These are phyloP conservation scores for Scedosporium minutisporum DNA, from an alignment of 2,329 filamentous ascomycete genomes.

Conservation along the genomic window DNA sequence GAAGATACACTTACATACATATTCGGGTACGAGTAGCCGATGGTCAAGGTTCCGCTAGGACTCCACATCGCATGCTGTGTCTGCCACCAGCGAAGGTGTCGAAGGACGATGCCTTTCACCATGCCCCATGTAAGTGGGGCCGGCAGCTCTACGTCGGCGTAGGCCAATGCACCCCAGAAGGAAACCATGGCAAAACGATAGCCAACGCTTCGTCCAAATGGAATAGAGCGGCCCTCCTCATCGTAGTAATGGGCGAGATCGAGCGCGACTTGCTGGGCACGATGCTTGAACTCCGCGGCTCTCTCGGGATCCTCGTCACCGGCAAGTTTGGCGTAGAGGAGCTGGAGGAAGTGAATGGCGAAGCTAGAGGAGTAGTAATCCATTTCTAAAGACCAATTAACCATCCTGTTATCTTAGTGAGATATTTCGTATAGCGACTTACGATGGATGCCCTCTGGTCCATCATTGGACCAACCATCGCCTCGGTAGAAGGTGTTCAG, in stretches of 20 bases:
- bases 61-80: constrained; percentile 67
- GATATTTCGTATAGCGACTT: constrained; percentile 13
- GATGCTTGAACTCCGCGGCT: constrained; percentile 58
- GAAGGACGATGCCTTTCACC: constrained; percentile 64
- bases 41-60: constrained; percentile 61
- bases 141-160: constrained; percentile 64
- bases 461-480: constrained; percentile 74
- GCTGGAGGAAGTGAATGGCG: constrained; percentile 70
- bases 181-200: constrained; percentile 82
- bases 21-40: constrained; percentile 71
- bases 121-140: constrained; percentile 67
- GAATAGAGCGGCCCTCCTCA: constrained; percentile 59
- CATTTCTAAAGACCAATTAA: constrained; percentile 43
- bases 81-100: constrained; percentile 73
- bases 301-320: constrained; percentile 56
- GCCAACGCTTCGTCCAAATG: constrained; percentile 68
- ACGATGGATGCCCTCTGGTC: constrained; percentile 65
- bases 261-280: constrained; percentile 56
- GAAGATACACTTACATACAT: constrained; percentile 45
- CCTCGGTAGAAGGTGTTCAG: constrained; percentile 76
- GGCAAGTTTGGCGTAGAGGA: constrained; percentile 65
- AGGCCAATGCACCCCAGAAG: constrained; percentile 71
- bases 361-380: constrained; percentile 79
- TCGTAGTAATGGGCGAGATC: constrained; percentile 73
- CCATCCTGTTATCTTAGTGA: background rate